phyloP scores from a whole-genome alignment of 495 filamentous ascomycete species.

The Xeromyces bisporus region DNA sequence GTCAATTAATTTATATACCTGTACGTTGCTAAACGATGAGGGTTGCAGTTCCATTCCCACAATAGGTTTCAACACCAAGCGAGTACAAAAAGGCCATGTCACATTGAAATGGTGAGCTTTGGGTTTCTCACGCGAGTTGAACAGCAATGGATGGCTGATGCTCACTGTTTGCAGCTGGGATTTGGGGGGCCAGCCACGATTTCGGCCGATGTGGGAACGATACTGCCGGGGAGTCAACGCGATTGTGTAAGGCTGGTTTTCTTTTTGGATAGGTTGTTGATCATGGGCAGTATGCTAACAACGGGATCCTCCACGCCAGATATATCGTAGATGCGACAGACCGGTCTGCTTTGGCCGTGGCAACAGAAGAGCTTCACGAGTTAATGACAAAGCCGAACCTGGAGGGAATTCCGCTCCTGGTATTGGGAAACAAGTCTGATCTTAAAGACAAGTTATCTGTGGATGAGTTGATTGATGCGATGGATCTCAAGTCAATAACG shows the following conservation, averaged over 20 bases:
- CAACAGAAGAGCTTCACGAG: slow-evolving; percentile 79
- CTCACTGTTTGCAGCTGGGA: slow-evolving; percentile 58
- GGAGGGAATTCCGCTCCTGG: slow-evolving; percentile 83
- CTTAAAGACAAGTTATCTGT: slow-evolving; percentile 73
- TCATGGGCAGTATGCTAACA: slow-evolving; percentile 6
- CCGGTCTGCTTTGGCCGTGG: slow-evolving; percentile 59
- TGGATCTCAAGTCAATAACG: slow-evolving; percentile 78
- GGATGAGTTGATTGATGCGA: slow-evolving; percentile 83
- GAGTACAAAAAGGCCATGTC: slow-evolving; percentile 94
- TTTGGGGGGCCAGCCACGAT: slow-evolving; percentile 89
- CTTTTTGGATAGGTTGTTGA: not conserved
- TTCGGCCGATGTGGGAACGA: slow-evolving; percentile 97
- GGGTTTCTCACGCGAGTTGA: slow-evolving; percentile 3
- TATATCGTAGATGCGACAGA: slow-evolving; percentile 95
- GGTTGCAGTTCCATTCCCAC: slow-evolving; percentile 78
- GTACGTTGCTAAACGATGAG: no score
- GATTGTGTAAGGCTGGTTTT: slow-evolving; percentile 51
- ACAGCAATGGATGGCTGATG: not conserved
- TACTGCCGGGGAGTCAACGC: slow-evolving; percentile 96
- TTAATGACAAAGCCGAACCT: slow-evolving; percentile 73
- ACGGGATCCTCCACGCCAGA: slow-evolving; percentile 17
- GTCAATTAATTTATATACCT: not conserved
- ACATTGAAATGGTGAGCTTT: slow-evolving; percentile 73
- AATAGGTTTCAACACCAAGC: slow-evolving; percentile 98
- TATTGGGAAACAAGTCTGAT: slow-evolving; percentile 95